Evolutionary conservation across 306 rosid genomes (phyloP).

Genomic region (Cicer yamashitae): DNA sequence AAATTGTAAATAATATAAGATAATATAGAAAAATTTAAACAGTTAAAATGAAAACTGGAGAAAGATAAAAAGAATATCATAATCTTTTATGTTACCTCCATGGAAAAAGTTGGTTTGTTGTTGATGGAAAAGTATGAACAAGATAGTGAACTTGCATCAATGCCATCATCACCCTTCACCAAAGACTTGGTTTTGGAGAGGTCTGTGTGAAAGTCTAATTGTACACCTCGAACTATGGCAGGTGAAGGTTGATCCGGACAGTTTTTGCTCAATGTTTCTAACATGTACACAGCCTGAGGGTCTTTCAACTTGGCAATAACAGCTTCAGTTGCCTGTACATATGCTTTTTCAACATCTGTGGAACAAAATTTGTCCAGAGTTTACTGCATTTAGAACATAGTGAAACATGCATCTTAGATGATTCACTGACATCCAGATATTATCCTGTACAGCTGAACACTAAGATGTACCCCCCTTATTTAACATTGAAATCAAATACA

Average conservation of each 20-base stretch:
- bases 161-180: constrained; percentile 49
- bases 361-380: constrained; percentile 35
- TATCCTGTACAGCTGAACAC: neutral
- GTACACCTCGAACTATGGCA: constrained; percentile 62
- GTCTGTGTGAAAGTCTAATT: constrained; percentile 63
- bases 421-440: neutral
- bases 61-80: constrained; percentile 19
- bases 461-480: constrained; percentile 8
- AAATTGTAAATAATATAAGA: constrained; percentile 12
- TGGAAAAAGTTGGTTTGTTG: constrained; percentile 52
- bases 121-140: constrained; percentile 68
- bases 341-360: constrained; percentile 70
- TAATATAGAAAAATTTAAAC: constrained; percentile 24
- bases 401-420: constrained; percentile 25
- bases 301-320: constrained; percentile 72
- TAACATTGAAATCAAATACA: neutral
- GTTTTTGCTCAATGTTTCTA: constrained; percentile 53
- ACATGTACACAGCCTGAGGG: constrained; percentile 62
- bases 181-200: constrained; percentile 54
- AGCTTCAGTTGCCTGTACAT: constrained; percentile 58
- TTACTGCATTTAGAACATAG: constrained; percentile 32
- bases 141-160: constrained; percentile 48
- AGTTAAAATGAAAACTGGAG: constrained; percentile 13
- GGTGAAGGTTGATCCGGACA: constrained; percentile 63
- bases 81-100: constrained; percentile 61